Base-by-base conservation (phyloP, 2,329 filamentous ascomycete genomes). In the Paecilomyces variotii region DNA sequence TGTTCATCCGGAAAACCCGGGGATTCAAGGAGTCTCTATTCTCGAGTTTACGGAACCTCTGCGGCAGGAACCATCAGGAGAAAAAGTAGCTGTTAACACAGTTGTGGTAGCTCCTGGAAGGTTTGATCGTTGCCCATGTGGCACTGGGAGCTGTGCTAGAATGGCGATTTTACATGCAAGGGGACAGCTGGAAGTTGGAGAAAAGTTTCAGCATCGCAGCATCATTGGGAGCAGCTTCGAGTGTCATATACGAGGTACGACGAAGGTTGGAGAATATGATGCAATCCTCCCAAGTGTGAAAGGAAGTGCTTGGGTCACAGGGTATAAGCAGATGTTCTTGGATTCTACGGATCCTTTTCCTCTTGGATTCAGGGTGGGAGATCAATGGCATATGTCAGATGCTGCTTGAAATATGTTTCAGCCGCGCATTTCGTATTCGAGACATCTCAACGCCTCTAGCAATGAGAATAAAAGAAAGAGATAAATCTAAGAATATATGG, bases 101-200 rank as follows among this genome's bases (percentile, higher is more conserved):
- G 75, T 78, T 11, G 73, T 80, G 3, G 77, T 80, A 3, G 74
- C 74, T 0, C 78, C 78, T 0, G 77, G 78, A 0, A 64, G 78
- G n/a, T 71, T 79, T 28, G 78, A 80, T 60, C 64, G 77, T 19
- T 78, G 77, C 59, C 78, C 77, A 1, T 79, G 77, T 55, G 78
- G 78, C 6, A 79, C 76, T 0, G 78, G 78, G 1, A 79, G 74
- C 0, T 76, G 69, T 59, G 76, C 78, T 2, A 67, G 78, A 11
- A 66, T 80, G 61, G 78, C 78, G 0, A 69, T 79, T 1, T 57
- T 80, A 25, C 74, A 80, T 63, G 75, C 74, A 1, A 68, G 72
- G 19, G 76, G 76, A 0, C 61, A 73, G 51, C 61, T 80, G 2
- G 59, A 67, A 1, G 70, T 71, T 1, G 73, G 68, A 0, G 72